Evolutionary conservation across 208 protist species (phyloP), one percentile per base, ranked within the genome.

Genomic region (Acanthamoeba divionensis): DNA sequence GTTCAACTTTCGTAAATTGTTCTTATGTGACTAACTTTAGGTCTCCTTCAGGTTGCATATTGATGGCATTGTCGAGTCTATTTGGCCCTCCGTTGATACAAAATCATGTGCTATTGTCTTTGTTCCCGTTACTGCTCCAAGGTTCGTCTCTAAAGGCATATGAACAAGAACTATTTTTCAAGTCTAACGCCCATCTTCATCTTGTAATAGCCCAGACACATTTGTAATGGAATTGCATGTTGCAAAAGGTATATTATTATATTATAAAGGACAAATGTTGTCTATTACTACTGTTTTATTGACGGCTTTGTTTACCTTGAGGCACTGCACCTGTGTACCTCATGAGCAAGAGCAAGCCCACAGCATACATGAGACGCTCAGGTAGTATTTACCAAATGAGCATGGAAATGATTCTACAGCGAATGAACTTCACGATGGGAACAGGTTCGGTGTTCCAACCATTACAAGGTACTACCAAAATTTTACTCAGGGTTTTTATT

Each of bases 351-450:
- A 86, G 48, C 75, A 57, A 45, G 47, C 75, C 75, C 52, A 57
- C 45, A 55, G 75, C 75, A 48, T 86, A 65, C 52, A 86, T 86
- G 26, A 24, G 75, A 29, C 47, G 75, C 4, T 31, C 45, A 41
- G 75, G 75, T 9, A 65, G 75, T 41, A 65, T 57, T 38, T 86
- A 65, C 54, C 45, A 86, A 36, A 86, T 86, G 75, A 36, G 21
- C n/a, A 57, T 57, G 45, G 75, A 86, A 38, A 86, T 86, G 75
- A 86, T 86, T 24, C 29, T 86, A n/a, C 75, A 86, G 54, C 36
- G 69, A 24, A 80, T 80, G 69, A 80, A 80, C 69, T 80, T 80
- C 69, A 80, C 69, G 47, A 80, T 80, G 69, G 47, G 47, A 29
- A 60, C 69, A 13, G 69, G 69, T 26, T 80, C 69, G 24, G 36